Conservation (phyloP, 2,329 filamentous ascomycete genomes). For the Fusarium siculi region DNA sequence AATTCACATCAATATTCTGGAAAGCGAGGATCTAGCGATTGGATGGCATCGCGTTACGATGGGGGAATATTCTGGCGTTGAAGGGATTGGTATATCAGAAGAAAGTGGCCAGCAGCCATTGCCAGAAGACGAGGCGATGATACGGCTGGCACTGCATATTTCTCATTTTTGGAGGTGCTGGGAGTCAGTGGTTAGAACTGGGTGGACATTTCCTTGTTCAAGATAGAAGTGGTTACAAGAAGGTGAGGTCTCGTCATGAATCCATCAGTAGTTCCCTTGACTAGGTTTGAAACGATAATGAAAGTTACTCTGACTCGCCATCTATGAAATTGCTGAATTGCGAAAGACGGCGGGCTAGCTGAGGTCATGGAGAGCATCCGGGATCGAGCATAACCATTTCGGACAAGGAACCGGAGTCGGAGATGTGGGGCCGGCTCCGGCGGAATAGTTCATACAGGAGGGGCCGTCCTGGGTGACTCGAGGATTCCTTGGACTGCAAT, state of each 20-base stretch:
- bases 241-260: conserved; percentile 26
- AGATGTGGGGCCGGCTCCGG: conserved; percentile 11
- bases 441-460: neutral
- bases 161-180: conserved; percentile 32
- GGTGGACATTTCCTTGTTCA: conserved; percentile 34
- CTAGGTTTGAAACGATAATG: neutral
- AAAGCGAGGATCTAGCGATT: conserved; percentile 43
- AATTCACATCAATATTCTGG: conserved; percentile 40
- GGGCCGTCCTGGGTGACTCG: neutral
- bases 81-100: conserved; percentile 39
- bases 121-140: conserved; percentile 4
- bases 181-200: conserved; percentile 44
- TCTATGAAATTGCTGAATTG: neutral
- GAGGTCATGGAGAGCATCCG: neutral
- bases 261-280: conserved; percentile 12
- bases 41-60: conserved; percentile 42
- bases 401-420: neutral
- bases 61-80: conserved; percentile 39
- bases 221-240: conserved; percentile 33
- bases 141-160: conserved; percentile 16
- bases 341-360: neutral
- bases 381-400: neutral
- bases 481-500: neutral
- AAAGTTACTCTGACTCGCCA: neutral
- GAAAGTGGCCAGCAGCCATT: conserved; percentile 8